A percentile compares a stretch with the other conserved stretches of the same genome.
Evolutionary conservation across 495 filamentous ascomycete genomes (phyloP).

Genomic region (Penicillium lividum): DNA sequence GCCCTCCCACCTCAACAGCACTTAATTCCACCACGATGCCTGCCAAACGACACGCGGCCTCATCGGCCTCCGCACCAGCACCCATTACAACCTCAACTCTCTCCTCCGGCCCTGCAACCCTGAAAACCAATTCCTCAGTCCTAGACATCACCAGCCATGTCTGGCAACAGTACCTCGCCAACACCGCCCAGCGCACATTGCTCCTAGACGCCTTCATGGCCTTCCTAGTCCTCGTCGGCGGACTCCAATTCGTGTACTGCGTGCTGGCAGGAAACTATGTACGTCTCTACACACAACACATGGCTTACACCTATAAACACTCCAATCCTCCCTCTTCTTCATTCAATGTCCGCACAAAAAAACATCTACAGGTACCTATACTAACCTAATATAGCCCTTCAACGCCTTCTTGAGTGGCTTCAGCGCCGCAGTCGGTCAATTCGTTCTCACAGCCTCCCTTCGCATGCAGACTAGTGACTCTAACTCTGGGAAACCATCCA

Average conservation of each 20-base stretch:
- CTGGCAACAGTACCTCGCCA: conserved; percentile 71
- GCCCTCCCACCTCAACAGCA: conserved; percentile 4
- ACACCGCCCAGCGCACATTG: conserved; percentile 87
- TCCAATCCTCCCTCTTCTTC: neutral
- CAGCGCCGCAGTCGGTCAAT: conserved; percentile 92
- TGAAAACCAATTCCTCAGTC: conserved; percentile 47
- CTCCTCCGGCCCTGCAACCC: conserved; percentile 46
- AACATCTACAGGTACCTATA: neutral
- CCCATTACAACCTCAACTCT: conserved; percentile 38
- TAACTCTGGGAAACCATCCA: conserved; percentile 14
- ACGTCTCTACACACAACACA: conserved; percentile 28
- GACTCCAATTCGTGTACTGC: conserved; percentile 91
- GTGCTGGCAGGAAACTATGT: conserved; percentile 93
- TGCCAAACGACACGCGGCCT: conserved; percentile 50
- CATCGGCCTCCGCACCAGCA: conserved; percentile 37
- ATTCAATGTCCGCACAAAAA: neutral
- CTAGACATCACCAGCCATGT: conserved; percentile 57
- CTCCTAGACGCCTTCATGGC: conserved; percentile 90
- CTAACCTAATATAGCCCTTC: conserved; percentile 68
- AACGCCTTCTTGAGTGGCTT: conserved; percentile 98
- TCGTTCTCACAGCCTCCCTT: conserved; percentile 87
- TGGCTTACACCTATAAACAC: neutral
- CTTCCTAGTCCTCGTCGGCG: conserved; percentile 83
- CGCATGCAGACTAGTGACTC: conserved; percentile 81
- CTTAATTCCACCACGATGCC: conserved; percentile 40